Evolutionary conservation across 257 asterid species (phyloP).

Genomic region (Solanum sejunctum): DNA sequence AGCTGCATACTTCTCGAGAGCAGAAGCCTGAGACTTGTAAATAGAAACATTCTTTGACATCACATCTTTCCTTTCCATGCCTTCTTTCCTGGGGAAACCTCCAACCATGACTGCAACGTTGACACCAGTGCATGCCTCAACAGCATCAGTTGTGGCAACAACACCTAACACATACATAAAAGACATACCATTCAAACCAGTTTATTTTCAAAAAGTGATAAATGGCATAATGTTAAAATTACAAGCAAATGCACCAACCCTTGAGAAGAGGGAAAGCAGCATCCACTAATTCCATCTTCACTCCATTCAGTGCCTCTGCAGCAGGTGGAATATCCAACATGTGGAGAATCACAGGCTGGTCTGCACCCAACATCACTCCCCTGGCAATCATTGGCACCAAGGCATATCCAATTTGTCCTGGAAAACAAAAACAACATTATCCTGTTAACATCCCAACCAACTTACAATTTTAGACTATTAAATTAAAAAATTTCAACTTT

Average conservation of each 20-base stretch:
- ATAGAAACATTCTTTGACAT: conserved; percentile 93
- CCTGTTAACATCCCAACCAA: neutral
- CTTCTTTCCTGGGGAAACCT: conserved; percentile 97
- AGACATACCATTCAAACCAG: neutral
- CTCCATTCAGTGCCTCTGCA: conserved; percentile 86
- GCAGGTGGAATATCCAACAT: conserved; percentile 89
- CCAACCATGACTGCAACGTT: conserved; percentile 90
- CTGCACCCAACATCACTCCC: conserved; percentile 86
- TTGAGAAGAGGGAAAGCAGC: conserved; percentile 91
- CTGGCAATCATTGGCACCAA: conserved; percentile 93
- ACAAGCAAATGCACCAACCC: conserved; percentile 29
- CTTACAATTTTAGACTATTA: too few species aligned
- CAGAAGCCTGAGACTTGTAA: conserved; percentile 91
- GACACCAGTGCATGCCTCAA: conserved; percentile 84
- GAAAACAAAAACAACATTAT: neutral
- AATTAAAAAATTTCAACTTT: neutral
- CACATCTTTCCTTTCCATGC: conserved; percentile 96
- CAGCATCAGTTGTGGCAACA: conserved; percentile 83
- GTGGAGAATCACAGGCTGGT: conserved; percentile 90
- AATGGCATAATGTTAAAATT: neutral
- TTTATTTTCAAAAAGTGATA: neutral
- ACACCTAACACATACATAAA: conserved; percentile 39
- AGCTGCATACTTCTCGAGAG: conserved; percentile 86
- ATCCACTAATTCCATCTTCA: conserved; percentile 85
- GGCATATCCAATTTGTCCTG: conserved; percentile 96